Percentiles rank a stretch among this genome's conserved stretches.
phyloP scores from a whole-genome alignment of 345 rosid genomes.

The Populus euphratica region DNA sequence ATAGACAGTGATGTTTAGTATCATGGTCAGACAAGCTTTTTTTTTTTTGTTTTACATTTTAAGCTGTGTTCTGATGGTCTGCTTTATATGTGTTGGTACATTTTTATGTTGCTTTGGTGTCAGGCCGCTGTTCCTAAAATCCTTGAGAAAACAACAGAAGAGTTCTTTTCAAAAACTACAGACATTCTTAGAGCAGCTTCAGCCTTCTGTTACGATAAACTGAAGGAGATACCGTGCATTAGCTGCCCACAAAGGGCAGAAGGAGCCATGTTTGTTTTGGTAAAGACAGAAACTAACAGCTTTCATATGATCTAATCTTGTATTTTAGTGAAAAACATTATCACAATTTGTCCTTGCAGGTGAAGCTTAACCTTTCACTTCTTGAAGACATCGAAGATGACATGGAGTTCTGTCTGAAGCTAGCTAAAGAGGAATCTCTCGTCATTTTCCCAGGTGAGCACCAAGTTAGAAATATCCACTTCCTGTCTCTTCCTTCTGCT shows the following conservation, averaged over 20 bases:
- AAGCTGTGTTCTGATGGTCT: neutral
- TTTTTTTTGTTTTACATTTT: neutral
- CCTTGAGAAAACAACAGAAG: neutral
- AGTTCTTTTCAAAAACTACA: neutral
- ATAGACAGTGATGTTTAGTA: too few species aligned
- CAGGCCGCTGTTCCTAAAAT: constrained; percentile 30
- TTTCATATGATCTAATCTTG: neutral
- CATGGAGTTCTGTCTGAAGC: neutral
- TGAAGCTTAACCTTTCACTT: neutral
- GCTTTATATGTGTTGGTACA: neutral
- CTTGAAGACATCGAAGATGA: neutral
- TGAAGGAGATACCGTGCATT: neutral
- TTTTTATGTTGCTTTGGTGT: neutral
- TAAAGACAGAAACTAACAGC: neutral
- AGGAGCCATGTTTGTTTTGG: neutral
- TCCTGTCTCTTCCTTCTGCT: neutral
- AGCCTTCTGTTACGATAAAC: neutral
- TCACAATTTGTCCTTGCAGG: neutral
- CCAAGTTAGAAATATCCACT: neutral
- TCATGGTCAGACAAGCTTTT: neutral
- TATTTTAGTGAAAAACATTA: neutral
- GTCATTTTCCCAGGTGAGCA: neutral
- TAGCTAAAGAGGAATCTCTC: neutral
- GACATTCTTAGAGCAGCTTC: neutral
- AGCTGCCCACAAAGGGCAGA: neutral